Evolutionary conservation across 2,329 filamentous ascomycete genomes (phyloP).

Genomic region (Raffaelea albimanens): DNA sequence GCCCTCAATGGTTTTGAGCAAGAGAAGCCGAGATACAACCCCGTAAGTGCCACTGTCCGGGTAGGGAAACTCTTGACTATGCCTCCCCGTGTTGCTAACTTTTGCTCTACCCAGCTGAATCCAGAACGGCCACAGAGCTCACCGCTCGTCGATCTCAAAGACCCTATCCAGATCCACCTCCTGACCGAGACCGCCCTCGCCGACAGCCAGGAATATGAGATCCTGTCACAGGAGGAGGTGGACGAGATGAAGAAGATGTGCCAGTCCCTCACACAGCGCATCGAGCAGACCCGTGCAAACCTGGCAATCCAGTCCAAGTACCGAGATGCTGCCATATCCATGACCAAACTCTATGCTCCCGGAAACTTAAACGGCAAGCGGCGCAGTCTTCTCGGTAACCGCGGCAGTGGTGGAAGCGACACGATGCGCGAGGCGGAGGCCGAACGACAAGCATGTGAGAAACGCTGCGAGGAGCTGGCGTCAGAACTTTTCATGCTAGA

Average conservation of each 20-base stretch:
- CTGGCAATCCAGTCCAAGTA: constrained; percentile 87
- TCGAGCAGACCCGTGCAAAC: constrained; percentile 74
- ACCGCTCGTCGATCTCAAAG: constrained; percentile 51
- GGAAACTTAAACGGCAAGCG: constrained; percentile 27
- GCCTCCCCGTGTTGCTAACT: background rate
- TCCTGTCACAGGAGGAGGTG: constrained; percentile 84
- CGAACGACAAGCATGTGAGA: constrained; percentile 64
- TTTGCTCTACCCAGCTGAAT: constrained; percentile 32
- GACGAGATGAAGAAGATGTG: constrained; percentile 86
- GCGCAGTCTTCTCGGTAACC: constrained; percentile 40
- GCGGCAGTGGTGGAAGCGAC: constrained; percentile 35
- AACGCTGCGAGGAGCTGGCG: constrained; percentile 77
- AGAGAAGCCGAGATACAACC: constrained; percentile 45
- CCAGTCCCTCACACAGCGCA: constrained; percentile 60
- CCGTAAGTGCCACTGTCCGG: constrained; percentile 35
- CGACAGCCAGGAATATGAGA: constrained; percentile 77
- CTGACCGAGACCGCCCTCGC: constrained; percentile 87
- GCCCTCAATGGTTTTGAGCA: constrained; percentile 43
- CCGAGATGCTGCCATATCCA: constrained; percentile 80
- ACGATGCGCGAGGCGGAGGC: constrained; percentile 56
- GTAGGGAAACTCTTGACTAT: too few species aligned
- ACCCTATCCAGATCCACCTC: constrained; percentile 77
- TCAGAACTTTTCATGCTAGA: constrained; percentile 73
- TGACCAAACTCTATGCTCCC: constrained; percentile 71
- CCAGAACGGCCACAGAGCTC: constrained; percentile 43